Base-by-base conservation (phyloP, 1,284 basidiomycete species). In the Chalciporus sp. region DNA sequence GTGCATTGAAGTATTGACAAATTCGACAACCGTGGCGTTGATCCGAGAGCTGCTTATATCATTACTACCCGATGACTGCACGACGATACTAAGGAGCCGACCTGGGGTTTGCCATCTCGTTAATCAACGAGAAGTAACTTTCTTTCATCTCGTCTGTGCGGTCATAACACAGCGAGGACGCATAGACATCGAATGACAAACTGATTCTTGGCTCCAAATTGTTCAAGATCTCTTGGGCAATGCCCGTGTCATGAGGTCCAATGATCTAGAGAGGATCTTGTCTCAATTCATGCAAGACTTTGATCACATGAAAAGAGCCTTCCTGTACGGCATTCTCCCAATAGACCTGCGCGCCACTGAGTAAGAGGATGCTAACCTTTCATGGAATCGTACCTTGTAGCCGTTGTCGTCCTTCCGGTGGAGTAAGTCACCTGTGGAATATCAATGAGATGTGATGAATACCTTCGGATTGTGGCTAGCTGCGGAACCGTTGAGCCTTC, bases 381-480 rank as follows among this genome's bases (percentile, higher is more conserved):
- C 12, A 28, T 11, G 35, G 14, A 41, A 20, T 12, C 65, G 52
- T 55, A 85, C 88, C 74, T 94, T 94, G 72, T 90, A 94, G 3
- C 92, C 92, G 66, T 94, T 94, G 63, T 94, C 92, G 66, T 88
- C 72, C 88, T 90, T 31, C 28, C 16, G 37, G 23, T 35, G 16
- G 28, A 43, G 26, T 49, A 47, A 26, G 52, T 62, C 27, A 52
- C 39, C 20, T 19, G 44, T 37, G 56, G 31, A 35, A 41, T 23
- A 46, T 17, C 40, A 9, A 44, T 26, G 3, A 39, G 11, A 40
- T 17, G 23, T 23, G 14, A 40, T 26, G 48, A 60, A 46, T 63
- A 87, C 89, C 82, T 91, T 92, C 0, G 91, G 91, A 64, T 93
- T 93, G 62, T 93, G 90, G 57, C 88, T 90, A 6, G 91, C 91